Base-by-base conservation (phyloP, 306 rosid species). In the Trifolium fragiferum region DNA sequence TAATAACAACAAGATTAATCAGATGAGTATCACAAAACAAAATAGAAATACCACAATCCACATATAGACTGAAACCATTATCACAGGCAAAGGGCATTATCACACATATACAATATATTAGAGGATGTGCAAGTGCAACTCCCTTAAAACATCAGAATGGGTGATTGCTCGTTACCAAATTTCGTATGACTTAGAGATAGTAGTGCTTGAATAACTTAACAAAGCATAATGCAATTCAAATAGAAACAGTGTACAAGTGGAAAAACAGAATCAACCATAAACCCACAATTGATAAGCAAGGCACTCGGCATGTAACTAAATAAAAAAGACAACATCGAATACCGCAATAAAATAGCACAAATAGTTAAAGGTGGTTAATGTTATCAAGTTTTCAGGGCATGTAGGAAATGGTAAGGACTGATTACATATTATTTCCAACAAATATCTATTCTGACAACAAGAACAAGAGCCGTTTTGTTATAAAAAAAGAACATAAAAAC, bases 21-120 rank as follows among this genome's bases (percentile, higher is more conserved):
- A 70, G 71, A 16, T 59, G 47, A 76, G 71, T 57, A 60, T 50
- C 33, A 33, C 43, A 62, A 51, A 80, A 50, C 37, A 76, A 80
- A 66, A 74, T 3, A 23, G 11, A 63, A 67, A 66, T n/a, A 9
- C 57, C 58, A 62, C n/a, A 82, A 58, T 72, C 58, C 66, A 76
- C 18, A 60, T 35, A 49, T 57, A 72, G 60, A 72, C 19, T 64
- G 64, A 38, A 76, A 21, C 38, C 55, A 60, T 61, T 57, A 44
- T 58, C 2, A 37, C 54, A 44, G 0, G 21, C n/a, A 66, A 14
- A 32, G 16, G 37, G 43, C 20, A 33, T 10, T 10, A 66, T 19
- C 54, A 76, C 49, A 55, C 14, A 76, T 14, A 25, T n/a, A 54
- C 35, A 53, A 58, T n/a, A 72, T 64, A 27, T n/a, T 43, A 46